Evolutionary conservation across 331 rosid species (phyloP).

Genomic region (Rhamnella rubrinervis): DNA sequence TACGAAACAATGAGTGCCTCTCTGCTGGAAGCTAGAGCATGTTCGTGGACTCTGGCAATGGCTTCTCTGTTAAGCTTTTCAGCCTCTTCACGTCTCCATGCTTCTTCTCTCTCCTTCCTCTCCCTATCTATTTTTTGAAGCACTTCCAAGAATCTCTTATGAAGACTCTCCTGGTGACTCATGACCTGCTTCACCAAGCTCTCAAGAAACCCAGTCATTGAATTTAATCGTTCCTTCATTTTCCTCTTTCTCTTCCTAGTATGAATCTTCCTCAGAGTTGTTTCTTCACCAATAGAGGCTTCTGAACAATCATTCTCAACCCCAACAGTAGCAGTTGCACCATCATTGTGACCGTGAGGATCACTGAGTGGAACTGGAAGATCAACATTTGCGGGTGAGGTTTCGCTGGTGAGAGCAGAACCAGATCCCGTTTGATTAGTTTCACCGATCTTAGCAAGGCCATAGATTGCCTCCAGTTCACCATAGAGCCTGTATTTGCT

Average conservation of each 20-base stretch:
- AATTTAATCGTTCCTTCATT: conserved; percentile 9
- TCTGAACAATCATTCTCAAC: conserved; percentile 3
- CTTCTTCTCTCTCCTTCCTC: conserved; percentile 28
- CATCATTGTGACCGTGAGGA: conserved; percentile 4
- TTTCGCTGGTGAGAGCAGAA: conserved; percentile 25
- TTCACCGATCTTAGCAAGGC: conserved; percentile 17
- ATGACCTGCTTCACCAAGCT: conserved; percentile 26
- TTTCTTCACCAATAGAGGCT: conserved; percentile 24
- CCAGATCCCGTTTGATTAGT: conserved; percentile 24
- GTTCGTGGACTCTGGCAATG: conserved; percentile 22
- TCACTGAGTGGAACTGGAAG: conserved; percentile 4
- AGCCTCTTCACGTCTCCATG: conserved; percentile 28
- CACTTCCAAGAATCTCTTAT: conserved; percentile 21
- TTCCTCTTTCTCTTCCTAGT: conserved; percentile 23
- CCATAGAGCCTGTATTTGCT: conserved; percentile 15
- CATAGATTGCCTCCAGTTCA: conserved; percentile 27
- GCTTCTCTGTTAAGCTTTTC: conserved; percentile 28
- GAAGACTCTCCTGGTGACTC: conserved; percentile 30
- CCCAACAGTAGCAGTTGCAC: neutral
- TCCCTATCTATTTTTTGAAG: conserved; percentile 23
- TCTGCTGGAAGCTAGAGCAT: conserved; percentile 27
- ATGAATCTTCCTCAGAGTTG: neutral
- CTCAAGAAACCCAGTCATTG: conserved; percentile 21
- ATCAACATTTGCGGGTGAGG: neutral
- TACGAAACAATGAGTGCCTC: conserved; percentile 29